A percentile compares a stretch with the other conserved stretches of the same genome.
phyloP scores from a whole-genome alignment of 495 filamentous ascomycete species.

The Penicillium argentinense region DNA sequence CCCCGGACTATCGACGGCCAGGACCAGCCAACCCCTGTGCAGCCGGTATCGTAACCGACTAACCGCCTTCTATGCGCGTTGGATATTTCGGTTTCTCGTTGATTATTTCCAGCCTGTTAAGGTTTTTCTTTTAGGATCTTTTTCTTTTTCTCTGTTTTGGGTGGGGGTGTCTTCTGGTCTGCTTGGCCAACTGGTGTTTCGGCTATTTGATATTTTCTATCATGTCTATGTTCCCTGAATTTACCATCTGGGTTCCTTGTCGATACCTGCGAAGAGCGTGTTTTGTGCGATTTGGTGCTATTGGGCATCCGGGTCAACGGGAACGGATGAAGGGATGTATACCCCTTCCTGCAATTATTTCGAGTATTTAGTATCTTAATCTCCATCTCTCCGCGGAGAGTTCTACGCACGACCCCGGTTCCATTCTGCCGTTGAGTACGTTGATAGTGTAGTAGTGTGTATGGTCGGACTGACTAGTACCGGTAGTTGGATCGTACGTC shows the following conservation, averaged over 20 bases:
- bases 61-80: no score
- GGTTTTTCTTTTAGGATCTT: neutral
- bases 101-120: neutral
- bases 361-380: constrained; percentile 10
- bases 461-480: no score
- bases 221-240: neutral
- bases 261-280: constrained; percentile 22
- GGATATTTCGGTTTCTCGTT: neutral
- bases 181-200: no score
- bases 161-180: neutral
- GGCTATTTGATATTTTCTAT: neutral
- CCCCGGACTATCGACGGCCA: constrained; percentile 32
- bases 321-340: constrained; percentile 25
- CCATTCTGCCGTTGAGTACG: no score
- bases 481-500: no score
- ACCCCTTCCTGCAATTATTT: constrained; percentile 7
- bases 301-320: constrained; percentile 24
- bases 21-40: constrained; percentile 30
- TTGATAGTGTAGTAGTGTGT: no score
- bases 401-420: neutral
- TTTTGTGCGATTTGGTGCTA: constrained; percentile 9
- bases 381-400: constrained; percentile 10
- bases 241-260: constrained; percentile 8
- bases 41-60: constrained; percentile 35
- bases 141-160: neutral